Percentiles rank a stretch among this genome's conserved stretches.
phyloP scores from a whole-genome alignment of 1,284 basidiomycete genomes.

The Lentinula novae-zelandiae region DNA sequence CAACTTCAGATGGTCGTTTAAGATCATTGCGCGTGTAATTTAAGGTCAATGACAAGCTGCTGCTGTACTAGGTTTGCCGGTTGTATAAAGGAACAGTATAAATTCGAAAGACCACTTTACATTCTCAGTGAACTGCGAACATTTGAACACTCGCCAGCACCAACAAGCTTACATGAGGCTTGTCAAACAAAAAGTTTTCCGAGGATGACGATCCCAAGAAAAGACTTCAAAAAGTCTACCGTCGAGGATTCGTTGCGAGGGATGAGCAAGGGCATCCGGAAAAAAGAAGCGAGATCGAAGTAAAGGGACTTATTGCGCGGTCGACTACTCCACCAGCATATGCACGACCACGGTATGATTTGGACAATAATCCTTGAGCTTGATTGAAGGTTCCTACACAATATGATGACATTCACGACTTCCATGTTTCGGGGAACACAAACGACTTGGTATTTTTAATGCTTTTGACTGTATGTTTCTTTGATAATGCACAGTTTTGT shows the following conservation, averaged over 20 bases:
- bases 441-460: background rate
- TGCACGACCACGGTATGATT: conserved; percentile 17
- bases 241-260: conserved; percentile 10
- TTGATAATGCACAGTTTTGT: no score
- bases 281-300: conserved; percentile 16
- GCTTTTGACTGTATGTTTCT: background rate
- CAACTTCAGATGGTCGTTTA: no score
- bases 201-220: conserved; percentile 44
- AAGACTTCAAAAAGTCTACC: conserved; percentile 48
- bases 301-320: conserved; percentile 13
- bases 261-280: conserved; percentile 1
- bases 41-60: no score
- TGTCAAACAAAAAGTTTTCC: background rate
- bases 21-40: no score
- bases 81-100: no score
- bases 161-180: no score
- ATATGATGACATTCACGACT: background rate
- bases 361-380: conserved; percentile 34
- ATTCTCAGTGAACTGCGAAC: no score
- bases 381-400: conserved; percentile 9
- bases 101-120: no score
- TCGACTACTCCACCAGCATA: conserved; percentile 31
- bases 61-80: no score
- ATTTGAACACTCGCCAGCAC: no score
- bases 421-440: no score